Conservation (phyloP, 805 yeast genomes). For the Kodamaea fukazawae region DNA sequence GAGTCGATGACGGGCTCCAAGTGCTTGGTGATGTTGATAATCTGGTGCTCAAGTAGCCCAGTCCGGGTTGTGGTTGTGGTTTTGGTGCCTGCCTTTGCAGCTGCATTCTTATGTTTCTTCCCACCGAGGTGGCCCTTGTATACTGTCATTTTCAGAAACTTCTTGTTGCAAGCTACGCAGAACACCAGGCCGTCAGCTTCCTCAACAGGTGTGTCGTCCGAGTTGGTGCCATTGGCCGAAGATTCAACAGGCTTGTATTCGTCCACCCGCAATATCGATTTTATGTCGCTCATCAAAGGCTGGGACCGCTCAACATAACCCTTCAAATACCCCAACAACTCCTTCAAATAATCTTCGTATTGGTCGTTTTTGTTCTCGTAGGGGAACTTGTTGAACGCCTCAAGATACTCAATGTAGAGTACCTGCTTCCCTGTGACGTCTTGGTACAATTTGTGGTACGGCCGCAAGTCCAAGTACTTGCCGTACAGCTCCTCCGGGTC, state of each 20-base stretch:
- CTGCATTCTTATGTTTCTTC: conserved; percentile 66
- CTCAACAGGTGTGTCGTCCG: conserved; percentile 11
- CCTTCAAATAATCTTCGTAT: conserved; percentile 42
- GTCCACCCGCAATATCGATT: conserved; percentile 13
- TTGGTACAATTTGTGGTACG: conserved; percentile 53
- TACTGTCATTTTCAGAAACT: conserved; percentile 62
- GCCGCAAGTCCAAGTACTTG: conserved; percentile 54
- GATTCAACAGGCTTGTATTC: background rate
- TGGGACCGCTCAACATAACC: conserved; percentile 45
- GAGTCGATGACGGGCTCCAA: conserved; percentile 26
- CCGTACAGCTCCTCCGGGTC: conserved; percentile 65
- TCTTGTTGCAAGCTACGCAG: conserved; percentile 64
- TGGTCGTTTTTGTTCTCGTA: conserved; percentile 4
- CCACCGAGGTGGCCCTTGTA: conserved; percentile 69
- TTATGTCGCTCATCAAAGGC: conserved; percentile 45
- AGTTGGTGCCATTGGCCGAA: background rate
- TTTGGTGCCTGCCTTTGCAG: conserved; percentile 10
- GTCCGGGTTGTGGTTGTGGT: background rate
- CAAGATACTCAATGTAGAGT: conserved; percentile 52
- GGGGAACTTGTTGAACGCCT: conserved; percentile 40
- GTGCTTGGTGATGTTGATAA: conserved; percentile 3
- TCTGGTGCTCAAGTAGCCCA: conserved; percentile 2
- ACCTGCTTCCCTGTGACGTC: conserved; percentile 31
- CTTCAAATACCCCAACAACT: conserved; percentile 49
- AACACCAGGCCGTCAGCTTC: conserved; percentile 34